Conservation (phyloP, 768 basidiomycete species). For the Melanogaster broomeanus region DNA sequence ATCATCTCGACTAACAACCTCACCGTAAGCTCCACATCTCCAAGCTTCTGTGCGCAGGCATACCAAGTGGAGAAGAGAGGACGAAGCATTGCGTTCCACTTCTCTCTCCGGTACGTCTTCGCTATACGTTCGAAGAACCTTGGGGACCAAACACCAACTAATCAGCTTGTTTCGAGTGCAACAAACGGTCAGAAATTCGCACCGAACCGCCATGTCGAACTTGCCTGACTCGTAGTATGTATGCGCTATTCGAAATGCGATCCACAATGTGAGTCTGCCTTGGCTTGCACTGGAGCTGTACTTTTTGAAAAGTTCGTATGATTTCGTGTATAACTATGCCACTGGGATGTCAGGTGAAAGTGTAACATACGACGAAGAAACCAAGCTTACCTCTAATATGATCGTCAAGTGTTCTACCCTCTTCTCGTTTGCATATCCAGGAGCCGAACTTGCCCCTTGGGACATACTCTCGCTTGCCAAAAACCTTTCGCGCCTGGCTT, state of each 20-base stretch:
- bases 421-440: constrained; percentile 86
- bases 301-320: constrained; percentile 92
- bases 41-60: constrained; percentile 75
- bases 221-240: constrained; percentile 81
- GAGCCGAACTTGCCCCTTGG: constrained; percentile 44
- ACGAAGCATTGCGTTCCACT: constrained; percentile 74
- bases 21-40: constrained; percentile 75
- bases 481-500: constrained; percentile 71
- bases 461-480: constrained; percentile 48
- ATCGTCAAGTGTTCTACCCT: constrained; percentile 88
- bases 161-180: neutral
- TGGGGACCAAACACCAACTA: neutral
- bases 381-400: constrained; percentile 69
- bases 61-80: constrained; percentile 82
- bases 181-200: constrained; percentile 12
- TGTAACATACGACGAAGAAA: neutral
- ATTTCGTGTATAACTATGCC: constrained; percentile 85
- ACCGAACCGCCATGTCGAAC: constrained; percentile 89
- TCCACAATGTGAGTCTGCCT: constrained; percentile 82
- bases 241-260: constrained; percentile 88
- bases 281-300: constrained; percentile 58
- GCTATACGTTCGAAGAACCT: constrained; percentile 95
- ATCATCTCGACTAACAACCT: constrained; percentile 83
- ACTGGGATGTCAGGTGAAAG: constrained; percentile 1
- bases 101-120: constrained; percentile 82